These are phyloP conservation scores for Hydrangea macrophylla DNA, from an alignment of 148 eudicot genomes.

Conservation along the genomic window DNA sequence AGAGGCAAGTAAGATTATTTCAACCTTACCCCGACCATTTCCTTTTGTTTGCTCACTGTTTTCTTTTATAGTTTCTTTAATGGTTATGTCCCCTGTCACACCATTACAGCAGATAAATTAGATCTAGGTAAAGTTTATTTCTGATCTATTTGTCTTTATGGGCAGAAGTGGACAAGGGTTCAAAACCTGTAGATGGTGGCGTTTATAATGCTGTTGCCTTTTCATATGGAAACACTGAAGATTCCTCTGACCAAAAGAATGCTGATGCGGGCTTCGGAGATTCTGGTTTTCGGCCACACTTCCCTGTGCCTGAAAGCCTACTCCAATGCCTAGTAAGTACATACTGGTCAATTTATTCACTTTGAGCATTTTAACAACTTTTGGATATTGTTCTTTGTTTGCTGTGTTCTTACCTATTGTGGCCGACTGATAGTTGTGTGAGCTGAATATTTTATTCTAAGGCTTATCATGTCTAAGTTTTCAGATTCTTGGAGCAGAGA, in stretches of 20 bases:
- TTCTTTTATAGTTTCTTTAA: not conserved
- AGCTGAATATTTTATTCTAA: constrained; percentile 66
- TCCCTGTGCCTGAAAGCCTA: constrained; percentile 71
- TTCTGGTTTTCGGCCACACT: constrained; percentile 57
- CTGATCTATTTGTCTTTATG: constrained; percentile 16
- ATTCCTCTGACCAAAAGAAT: constrained; percentile 45
- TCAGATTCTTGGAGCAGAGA: constrained; percentile 98
- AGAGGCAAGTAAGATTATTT: constrained; percentile 45
- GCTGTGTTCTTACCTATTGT: constrained; percentile 39
- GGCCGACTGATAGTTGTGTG: constrained; percentile 44
- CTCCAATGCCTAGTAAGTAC: constrained; percentile 72
- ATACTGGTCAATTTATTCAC: constrained; percentile 16
- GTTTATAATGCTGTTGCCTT: constrained; percentile 67
- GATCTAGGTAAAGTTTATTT: constrained; percentile 13
- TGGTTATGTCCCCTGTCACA: constrained; percentile 6
- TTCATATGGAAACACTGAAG: constrained; percentile 61
- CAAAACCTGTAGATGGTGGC: constrained; percentile 33
- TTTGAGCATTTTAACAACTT: constrained; percentile 12
- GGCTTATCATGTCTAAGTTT: constrained; percentile 92
- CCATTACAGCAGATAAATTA: not conserved
- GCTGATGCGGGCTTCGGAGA: constrained; percentile 32
- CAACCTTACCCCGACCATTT: constrained; percentile 18
- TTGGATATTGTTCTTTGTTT: constrained; percentile 30
- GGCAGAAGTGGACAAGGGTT: constrained; percentile 46
- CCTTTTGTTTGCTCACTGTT: not conserved